A percentile compares a stretch with the other conserved stretches of the same genome.
Conservation (phyloP, 345 rosid genomes). For the Salix dunnii region DNA sequence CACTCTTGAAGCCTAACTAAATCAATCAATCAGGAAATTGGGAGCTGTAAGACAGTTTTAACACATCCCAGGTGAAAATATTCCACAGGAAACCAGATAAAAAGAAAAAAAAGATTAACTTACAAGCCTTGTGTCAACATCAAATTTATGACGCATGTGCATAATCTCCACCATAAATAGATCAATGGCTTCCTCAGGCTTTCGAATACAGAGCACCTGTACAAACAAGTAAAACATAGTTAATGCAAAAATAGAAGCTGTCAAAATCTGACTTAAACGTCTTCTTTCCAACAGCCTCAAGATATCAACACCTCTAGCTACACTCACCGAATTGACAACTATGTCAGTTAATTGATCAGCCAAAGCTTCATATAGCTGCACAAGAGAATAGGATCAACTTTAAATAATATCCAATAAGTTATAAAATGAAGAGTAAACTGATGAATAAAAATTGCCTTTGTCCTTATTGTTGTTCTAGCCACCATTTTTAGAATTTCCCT, state of each 20-base stretch:
- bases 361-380: constrained; percentile 78
- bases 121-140: constrained; percentile 91
- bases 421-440: not conserved
- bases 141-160: constrained; percentile 99
- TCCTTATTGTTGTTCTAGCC: constrained; percentile 87
- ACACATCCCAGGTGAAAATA: not conserved
- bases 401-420: not conserved
- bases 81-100: not conserved
- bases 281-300: not conserved
- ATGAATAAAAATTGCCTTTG: constrained; percentile 55
- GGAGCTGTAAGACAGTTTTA: not conserved
- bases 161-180: constrained; percentile 98
- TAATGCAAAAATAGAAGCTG: not conserved
- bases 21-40: not conserved
- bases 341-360: constrained; percentile 95
- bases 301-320: not conserved
- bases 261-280: not conserved
- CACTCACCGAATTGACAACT: constrained; percentile 75
- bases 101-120: not conserved
- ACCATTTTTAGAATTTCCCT: constrained; percentile 94
- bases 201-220: constrained; percentile 85
- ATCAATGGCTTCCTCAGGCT: constrained; percentile 85
- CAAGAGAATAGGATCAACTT: constrained; percentile 18
- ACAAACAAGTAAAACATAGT: constrained; percentile 12
- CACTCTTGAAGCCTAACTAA: too few species aligned